Conservation (phyloP, 1,139 yeast species). For the Pichia kudriavzevii region DNA sequence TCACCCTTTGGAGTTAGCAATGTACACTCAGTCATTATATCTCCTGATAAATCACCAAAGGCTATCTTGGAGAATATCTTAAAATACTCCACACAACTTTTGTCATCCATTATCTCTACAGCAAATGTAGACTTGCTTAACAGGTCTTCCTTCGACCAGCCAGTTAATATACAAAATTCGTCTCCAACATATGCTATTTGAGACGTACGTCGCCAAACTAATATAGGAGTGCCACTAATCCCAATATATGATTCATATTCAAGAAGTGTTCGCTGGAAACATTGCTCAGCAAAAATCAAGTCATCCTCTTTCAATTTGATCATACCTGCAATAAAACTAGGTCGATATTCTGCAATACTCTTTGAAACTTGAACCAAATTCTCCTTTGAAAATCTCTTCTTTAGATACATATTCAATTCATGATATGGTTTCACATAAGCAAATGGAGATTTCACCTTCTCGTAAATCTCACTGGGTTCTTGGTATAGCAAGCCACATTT, state of each 20-base stretch:
- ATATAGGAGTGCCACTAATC: conserved; percentile 87
- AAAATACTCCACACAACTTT: conserved; percentile 80
- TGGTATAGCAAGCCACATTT: conserved; percentile 37
- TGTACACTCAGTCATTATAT: conserved; percentile 83
- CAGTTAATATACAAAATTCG: conserved; percentile 84
- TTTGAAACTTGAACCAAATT: conserved; percentile 72
- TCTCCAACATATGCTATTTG: conserved; percentile 92
- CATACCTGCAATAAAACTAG: conserved; percentile 88
- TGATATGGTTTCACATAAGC: conserved; percentile 90
- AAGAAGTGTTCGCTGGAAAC: conserved; percentile 83
- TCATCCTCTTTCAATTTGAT: conserved; percentile 85
- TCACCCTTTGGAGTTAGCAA: conserved; percentile 43
- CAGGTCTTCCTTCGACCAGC: conserved; percentile 73
- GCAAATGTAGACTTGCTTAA: conserved; percentile 63
- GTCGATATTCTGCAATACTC: conserved; percentile 83
- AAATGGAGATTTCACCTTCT: conserved; percentile 65
- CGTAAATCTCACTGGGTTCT: conserved; percentile 78
- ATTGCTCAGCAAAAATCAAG: conserved; percentile 89
- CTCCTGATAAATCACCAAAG: conserved; percentile 85
- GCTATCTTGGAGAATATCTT: conserved; percentile 79
- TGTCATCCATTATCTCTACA: conserved; percentile 85
- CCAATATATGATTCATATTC: conserved; percentile 83
- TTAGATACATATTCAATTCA: conserved; percentile 64
- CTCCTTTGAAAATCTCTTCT: conserved; percentile 59
- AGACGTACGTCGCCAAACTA: conserved; percentile 93